These are phyloP conservation scores for Flammula alnicola DNA, from an alignment of 1,284 basidiomycete genomes.

Conservation along the genomic window DNA sequence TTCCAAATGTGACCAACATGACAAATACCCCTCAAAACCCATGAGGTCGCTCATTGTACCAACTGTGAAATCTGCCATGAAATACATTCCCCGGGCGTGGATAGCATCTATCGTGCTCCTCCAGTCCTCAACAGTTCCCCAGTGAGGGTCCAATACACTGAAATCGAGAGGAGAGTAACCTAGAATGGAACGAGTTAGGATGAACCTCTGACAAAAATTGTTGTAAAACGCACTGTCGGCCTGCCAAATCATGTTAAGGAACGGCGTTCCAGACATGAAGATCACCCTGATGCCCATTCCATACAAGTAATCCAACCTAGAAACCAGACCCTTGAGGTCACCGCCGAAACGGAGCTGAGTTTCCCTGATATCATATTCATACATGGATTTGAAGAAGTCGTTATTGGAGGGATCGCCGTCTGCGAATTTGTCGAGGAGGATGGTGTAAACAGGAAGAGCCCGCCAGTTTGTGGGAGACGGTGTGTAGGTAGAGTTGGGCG, in stretches of 20 bases:
- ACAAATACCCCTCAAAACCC: slow-evolving; percentile 76
- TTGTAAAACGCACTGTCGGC: slow-evolving; percentile 84
- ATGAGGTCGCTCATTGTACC: slow-evolving; percentile 90
- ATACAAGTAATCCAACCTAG: slow-evolving; percentile 83
- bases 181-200: slow-evolving; percentile 33
- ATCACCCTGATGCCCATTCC: slow-evolving; percentile 86
- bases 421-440: slow-evolving; percentile 91
- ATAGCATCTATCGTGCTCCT: slow-evolving; percentile 72
- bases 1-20: slow-evolving; percentile 6
- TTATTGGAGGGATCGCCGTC: slow-evolving; percentile 91
- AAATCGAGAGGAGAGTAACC: slow-evolving; percentile 94
- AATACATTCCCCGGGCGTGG: slow-evolving; percentile 83
- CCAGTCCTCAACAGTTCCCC: slow-evolving; percentile 85
- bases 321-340: slow-evolving; percentile 77
- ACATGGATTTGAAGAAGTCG: slow-evolving; percentile 81
- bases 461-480: slow-evolving; percentile 89
- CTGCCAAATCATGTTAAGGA: slow-evolving; percentile 94
- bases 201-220: slow-evolving; percentile 14
- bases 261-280: slow-evolving; percentile 90
- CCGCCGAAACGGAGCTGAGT: slow-evolving; percentile 88
- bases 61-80: slow-evolving; percentile 92
- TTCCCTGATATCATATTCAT: slow-evolving; percentile 85
- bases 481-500: slow-evolving; percentile 72
- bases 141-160: slow-evolving; percentile 87
- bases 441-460: slow-evolving; percentile 79